Evolutionary conservation across 2,329 filamentous ascomycete species (phyloP), one percentile per base, ranked within the genome.

Genomic region (Botrytis aclada): DNA sequence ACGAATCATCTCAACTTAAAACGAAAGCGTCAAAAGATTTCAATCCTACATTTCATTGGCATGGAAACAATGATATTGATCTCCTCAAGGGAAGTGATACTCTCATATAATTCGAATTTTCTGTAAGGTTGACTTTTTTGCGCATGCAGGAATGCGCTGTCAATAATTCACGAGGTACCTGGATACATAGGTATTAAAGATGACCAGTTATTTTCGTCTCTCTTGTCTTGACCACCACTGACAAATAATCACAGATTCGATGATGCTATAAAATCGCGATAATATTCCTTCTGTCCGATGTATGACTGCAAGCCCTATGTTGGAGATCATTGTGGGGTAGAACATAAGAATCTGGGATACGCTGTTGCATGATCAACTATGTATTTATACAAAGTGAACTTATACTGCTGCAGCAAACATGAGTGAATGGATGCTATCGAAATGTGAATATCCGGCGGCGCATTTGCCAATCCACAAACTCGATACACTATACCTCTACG

Each of bases 131-230:
- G 66, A 63, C 29, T 54, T 73, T 70, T 62, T 72, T 63, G 54
- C 74, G 73, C 77, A 75, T 76, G 78, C 77, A 77, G 56, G 74
- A 76, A 74, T 80, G 78, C 62, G 78, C 74, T 80, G 78, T 78
- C 78, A 77, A 64, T 62, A 74, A 45, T 72, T 72, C 74, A 77
- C 37, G 75, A 78, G 77, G 37, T 41, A 32, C 34, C 29, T 54
- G 29, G 65, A 39, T 22, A 56, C 47, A 20, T 32, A 56, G 65
- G 76, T 69, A 76, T 72, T 71, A 64, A 29, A 64, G 58, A 67
- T 32, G 63, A 54, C 73, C 75, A 74, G 74, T 73, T 58, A 71
- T 70, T 72, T 74, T 70, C 66, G 7, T 56, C 65, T 58, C 63
- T 39, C 71, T 43, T 41, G 66, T 64, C 54, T 60, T 72, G 69